Evolutionary conservation across 2,329 filamentous ascomycete species (phyloP), one percentile per base, ranked within the genome.

Genomic region (Colletotrichum sp.): DNA sequence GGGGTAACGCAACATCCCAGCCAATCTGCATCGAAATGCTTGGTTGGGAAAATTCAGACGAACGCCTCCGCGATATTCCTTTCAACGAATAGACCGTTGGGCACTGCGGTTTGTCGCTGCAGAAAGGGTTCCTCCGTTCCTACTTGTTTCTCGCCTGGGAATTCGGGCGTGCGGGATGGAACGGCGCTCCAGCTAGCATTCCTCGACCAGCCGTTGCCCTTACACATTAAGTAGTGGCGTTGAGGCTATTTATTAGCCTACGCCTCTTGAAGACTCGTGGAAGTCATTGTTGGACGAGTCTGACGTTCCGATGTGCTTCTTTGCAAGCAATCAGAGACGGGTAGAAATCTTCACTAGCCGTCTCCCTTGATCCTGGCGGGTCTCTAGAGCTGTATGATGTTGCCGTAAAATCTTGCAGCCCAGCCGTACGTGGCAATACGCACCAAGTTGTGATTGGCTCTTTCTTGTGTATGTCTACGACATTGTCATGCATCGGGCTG

Each of bases 401-500:
- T 36, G 49, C 30, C 30, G 44, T 18, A n/a, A 21, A 18, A 65
- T 60, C 70, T 52, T 44, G 24, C 52, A 55, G 44, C 24, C 26
- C 62, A 24, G 55, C 52, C 21, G 32, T 65, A 36, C 18, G 34
- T 66, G 69, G 55, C 62, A 15, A 62, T 32, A 13, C 13, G 16
- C 16, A 15, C 18, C 18, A 24, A 10, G 49, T 21, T 26, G 5
- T 75, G 26, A n/a, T 49, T 63, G 24, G 55, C 36, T 24, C 55
- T 28, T 65, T 65, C 18, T 64, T 44, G 44, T 76, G 64, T 49
- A n/a, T 76, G 73, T 76, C 73, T 73, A 69, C 57, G 64, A 76
- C 70, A 76, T 73, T 69, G 5, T 28, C 70, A 39, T 49, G 65
- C 65, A 55, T 44, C 59, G 57, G 57, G 60, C 57, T 68, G 65